phyloP scores from a whole-genome alignment of 495 filamentous ascomycete species.

The Lichenothelia convexa region DNA sequence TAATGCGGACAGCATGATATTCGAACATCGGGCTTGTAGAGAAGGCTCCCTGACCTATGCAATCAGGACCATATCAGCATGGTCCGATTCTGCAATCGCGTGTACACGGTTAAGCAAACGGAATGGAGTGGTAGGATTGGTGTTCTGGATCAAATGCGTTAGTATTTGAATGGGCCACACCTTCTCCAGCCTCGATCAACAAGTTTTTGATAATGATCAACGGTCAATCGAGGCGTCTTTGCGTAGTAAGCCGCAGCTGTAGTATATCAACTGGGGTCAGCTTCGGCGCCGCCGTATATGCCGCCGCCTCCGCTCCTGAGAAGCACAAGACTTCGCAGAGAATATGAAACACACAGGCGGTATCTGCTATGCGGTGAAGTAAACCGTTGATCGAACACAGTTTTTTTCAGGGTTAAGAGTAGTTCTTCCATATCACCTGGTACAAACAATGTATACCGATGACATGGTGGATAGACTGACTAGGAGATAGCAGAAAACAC shows the following conservation, averaged over 20 bases:
- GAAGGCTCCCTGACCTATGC: constrained; percentile 48
- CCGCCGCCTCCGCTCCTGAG: no score
- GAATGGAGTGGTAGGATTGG: not conserved
- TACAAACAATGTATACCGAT: not conserved
- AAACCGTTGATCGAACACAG: not conserved
- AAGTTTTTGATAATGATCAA: constrained; percentile 60
- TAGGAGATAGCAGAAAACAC: not conserved
- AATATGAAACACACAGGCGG: not conserved
- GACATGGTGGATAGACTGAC: not conserved
- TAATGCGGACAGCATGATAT: constrained; percentile 91
- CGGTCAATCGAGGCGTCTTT: constrained; percentile 43
- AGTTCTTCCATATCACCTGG: not conserved
- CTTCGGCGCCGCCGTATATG: no score
- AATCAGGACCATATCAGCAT: not conserved
- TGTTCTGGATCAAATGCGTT: not conserved
- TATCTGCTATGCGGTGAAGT: not conserved
- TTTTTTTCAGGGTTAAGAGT: not conserved
- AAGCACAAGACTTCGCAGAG: no score
- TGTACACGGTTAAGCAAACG: not conserved
- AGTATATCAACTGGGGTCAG: not conserved
- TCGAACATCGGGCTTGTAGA: constrained; percentile 77
- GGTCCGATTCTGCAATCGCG: not conserved
- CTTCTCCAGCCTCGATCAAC: constrained; percentile 83
- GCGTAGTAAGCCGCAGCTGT: constrained; percentile 67
- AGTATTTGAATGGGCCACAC: constrained; percentile 25